Percentiles rank a stretch among this genome's conserved stretches.
phyloP scores from a whole-genome alignment of 2,329 filamentous ascomycete species.

The Pseudopyricularia cyperi region DNA sequence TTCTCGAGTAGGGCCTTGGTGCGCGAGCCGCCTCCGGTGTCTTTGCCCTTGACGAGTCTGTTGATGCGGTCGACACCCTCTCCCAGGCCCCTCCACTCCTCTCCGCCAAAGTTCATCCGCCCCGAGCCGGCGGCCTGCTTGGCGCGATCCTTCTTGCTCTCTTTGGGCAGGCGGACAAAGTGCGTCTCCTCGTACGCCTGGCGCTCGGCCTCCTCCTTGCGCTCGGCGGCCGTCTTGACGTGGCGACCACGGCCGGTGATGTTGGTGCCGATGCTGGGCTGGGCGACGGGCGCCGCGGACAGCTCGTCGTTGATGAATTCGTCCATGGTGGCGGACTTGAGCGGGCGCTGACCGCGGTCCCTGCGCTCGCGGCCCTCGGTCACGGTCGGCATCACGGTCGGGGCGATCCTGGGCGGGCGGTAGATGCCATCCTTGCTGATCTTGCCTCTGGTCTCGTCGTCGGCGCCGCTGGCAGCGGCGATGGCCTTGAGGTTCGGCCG shows the following conservation, averaged over 20 bases:
- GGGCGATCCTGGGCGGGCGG: slow-evolving; percentile 75
- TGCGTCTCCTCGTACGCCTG: slow-evolving; percentile 85
- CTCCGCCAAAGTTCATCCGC: slow-evolving; percentile 68
- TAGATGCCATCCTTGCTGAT: slow-evolving; percentile 55
- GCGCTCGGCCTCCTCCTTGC: slow-evolving; percentile 65
- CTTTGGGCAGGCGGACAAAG: slow-evolving; percentile 73
- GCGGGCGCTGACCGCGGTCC: slow-evolving; percentile 37
- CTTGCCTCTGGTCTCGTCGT: slow-evolving; percentile 7
- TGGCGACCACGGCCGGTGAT: slow-evolving; percentile 68
- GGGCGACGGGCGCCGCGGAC: slow-evolving; percentile 64
- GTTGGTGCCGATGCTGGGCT: slow-evolving; percentile 86
- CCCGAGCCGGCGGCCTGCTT: slow-evolving; percentile 35
- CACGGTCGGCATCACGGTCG: slow-evolving; percentile 68
- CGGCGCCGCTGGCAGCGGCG: slow-evolving; percentile 17
- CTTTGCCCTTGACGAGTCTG: slow-evolving; percentile 61
- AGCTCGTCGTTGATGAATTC: slow-evolving; percentile 84
- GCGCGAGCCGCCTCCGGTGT: slow-evolving; percentile 32
- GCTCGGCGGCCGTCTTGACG: slow-evolving; percentile 64
- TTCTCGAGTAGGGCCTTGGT: slow-evolving; percentile 59
- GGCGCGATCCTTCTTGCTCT: slow-evolving; percentile 74
- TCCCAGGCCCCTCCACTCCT: slow-evolving; percentile 81
- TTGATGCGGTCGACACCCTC: slow-evolving; percentile 81
- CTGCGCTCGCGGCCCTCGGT: slow-evolving; percentile 48
- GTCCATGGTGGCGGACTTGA: slow-evolving; percentile 75
- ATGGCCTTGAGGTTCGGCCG: slow-evolving; percentile 23